Percentiles rank a stretch among this genome's conserved stretches.
Evolutionary conservation across 345 rosid species (phyloP).

Genomic region (Carallia brachiata): DNA sequence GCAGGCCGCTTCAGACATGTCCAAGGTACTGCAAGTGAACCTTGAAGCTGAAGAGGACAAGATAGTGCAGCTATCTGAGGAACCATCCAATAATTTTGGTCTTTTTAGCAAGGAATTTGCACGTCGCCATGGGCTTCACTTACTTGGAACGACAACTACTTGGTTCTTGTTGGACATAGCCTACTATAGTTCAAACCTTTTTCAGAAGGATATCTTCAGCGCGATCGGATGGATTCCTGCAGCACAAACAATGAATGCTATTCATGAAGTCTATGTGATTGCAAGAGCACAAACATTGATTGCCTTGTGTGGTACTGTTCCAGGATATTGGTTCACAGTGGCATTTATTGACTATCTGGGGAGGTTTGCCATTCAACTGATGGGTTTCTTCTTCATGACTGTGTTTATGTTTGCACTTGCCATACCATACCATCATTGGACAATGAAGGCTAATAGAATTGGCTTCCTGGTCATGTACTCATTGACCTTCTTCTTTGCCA

Average conservation of each 20-base stretch:
- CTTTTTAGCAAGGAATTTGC: slow-evolving; percentile 15
- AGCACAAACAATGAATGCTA: slow-evolving; percentile 17
- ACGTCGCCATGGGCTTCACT: slow-evolving; percentile 11
- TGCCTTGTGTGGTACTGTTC: slow-evolving; percentile 21
- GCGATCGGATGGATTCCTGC: slow-evolving; percentile 21
- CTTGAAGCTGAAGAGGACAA: slow-evolving; percentile 12
- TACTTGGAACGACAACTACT: slow-evolving; percentile 12
- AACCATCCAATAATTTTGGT: slow-evolving; percentile 9
- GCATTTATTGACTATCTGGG: slow-evolving; percentile 16
- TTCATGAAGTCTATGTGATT: slow-evolving; percentile 12
- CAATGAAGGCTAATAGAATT: slow-evolving; percentile 4
- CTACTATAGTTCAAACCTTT: slow-evolving; percentile 17
- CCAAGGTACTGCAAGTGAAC: slow-evolving; percentile 19
- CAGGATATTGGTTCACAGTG: slow-evolving; percentile 22
- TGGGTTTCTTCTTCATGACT: slow-evolving; percentile 25
- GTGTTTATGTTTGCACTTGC: slow-evolving; percentile 18
- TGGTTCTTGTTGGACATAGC: slow-evolving; percentile 23
- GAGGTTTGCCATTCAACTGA: slow-evolving; percentile 14
- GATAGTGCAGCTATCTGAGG: not conserved
- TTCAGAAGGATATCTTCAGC: slow-evolving; percentile 22
- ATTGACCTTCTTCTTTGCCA: slow-evolving; percentile 17
- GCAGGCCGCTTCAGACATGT: slow-evolving; percentile 28
- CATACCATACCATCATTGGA: slow-evolving; percentile 23
- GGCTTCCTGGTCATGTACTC: slow-evolving; percentile 22
- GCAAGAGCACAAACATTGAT: slow-evolving; percentile 22